Evolutionary conservation across 148 eudicot genomes (phyloP), one percentile per base, ranked within the genome.

Genomic region (Amaranthus cruentus): DNA sequence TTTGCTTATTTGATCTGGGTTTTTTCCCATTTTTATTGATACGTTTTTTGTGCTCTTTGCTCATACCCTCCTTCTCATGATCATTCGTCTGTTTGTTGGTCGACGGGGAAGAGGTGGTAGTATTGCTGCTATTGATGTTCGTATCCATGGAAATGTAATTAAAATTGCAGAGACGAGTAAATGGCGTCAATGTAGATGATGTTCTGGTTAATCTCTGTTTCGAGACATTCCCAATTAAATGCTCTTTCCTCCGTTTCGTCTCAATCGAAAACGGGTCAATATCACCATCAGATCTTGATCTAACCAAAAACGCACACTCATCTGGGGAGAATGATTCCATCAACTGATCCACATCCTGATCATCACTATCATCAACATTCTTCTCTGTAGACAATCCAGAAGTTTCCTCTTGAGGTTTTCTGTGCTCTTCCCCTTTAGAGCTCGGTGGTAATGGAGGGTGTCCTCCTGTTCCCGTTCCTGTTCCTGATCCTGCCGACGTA

Each of bases 201-300:
- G 99, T 91, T 73, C 97, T 78, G 0, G 96, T 91, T 53, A 95
- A 75, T 14, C 87, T 84, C 60, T 95, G 97, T 51, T 95, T 95
- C 0, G 97, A 95, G 0, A 87, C 79, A 0, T 67, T 52, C 0
- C 99, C 99, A 1, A 91, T 78, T 55, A 95, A 48, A 48, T 88
- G 87, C 72, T 95, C 96, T 76, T 87, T 90, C 70, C 97, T 74
- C 18, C 75, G 75, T 70, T 80, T 91, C 2, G 87, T 86, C 65
- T 78, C 70, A 8, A 72, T 68, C 0, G 97, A 90, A 51, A 83
- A 76, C 0, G 79, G 68, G 0, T 78, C 84, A 18, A 95, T 84
- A 49, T 95, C 99, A 0, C 96, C 87, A 38, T 95, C 99, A 2
- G 99, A 95, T 70, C 94, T 78, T 6, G 97, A 95, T 47, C 99